Conservation (phyloP, 23 red algal species). For the Gracilaria domingensis region DNA sequence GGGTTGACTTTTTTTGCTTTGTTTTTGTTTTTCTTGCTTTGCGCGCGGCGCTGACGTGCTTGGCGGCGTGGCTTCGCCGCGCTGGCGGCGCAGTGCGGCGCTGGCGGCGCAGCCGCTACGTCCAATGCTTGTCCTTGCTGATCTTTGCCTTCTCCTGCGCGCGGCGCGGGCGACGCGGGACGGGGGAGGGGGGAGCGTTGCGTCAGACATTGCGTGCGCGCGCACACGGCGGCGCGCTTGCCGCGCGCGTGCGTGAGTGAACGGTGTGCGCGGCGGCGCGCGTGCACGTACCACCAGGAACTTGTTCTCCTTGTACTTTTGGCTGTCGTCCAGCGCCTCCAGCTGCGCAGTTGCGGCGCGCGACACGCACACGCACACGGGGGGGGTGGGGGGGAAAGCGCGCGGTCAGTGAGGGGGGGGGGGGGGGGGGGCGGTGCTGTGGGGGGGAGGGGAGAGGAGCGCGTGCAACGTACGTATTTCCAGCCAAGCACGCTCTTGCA, state of each 20-base stretch:
- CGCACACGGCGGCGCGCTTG: not conserved
- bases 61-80: no score
- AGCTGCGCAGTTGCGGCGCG: constrained; percentile 50
- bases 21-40: no score
- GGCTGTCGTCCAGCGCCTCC: constrained; percentile 88
- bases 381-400: no score
- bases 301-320: constrained; percentile 99
- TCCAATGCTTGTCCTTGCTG: constrained; percentile 65
- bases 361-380: not conserved
- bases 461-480: constrained; percentile 89
- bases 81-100: no score
- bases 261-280: not conserved
- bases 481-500: constrained; percentile 89
- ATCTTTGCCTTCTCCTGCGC: constrained; percentile 60
- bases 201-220: not conserved
- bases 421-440: no score
- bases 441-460: no score
- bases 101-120: no score
- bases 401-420: no score
- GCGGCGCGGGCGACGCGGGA: not conserved
- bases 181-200: not conserved
- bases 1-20: no score
- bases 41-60: no score
- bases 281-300: constrained; percentile 81
- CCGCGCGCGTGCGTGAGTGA: no score